A percentile compares a stretch with the other conserved stretches of the same genome.
Conservation (phyloP, 2,329 filamentous ascomycete species). For the Colletotrichum brevisporum region DNA sequence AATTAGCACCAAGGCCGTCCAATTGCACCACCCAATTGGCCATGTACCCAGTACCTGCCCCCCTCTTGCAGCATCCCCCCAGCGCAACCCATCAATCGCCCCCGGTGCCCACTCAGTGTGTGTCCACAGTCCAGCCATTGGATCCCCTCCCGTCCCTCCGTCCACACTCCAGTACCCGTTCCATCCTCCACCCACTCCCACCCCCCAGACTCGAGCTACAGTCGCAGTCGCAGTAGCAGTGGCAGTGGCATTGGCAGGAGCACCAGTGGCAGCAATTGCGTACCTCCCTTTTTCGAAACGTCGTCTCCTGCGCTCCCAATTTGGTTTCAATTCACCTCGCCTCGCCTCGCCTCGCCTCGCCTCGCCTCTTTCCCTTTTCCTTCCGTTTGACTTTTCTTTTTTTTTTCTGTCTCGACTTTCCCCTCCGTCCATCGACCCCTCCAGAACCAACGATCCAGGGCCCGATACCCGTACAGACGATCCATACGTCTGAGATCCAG, state of each 20-base stretch:
- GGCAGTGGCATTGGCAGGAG: too few species aligned
- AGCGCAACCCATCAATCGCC: slow-evolving; percentile 5
- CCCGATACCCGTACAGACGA: neutral
- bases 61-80: neutral
- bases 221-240: too few species aligned
- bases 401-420: neutral
- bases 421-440: neutral
- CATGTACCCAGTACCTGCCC: slow-evolving; percentile 16
- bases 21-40: neutral
- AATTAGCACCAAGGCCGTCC: neutral
- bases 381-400: slow-evolving; percentile 12
- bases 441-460: neutral
- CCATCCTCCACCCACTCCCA: slow-evolving; percentile 29
- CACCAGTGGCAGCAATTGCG: too few species aligned
- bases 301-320: slow-evolving; percentile 28
- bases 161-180: slow-evolving; percentile 15
- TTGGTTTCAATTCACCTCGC: slow-evolving; percentile 23
- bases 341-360: slow-evolving; percentile 3
- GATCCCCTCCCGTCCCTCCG: neutral
- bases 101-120: slow-evolving; percentile 1
- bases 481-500: slow-evolving; percentile 19
- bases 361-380: slow-evolving; percentile 18
- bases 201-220: slow-evolving; percentile 4
- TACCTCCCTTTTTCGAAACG: slow-evolving; percentile 34
- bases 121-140: slow-evolving; percentile 15